These are phyloP conservation scores for Helicocarpus griseus DNA, from an alignment of 2,329 filamentous ascomycete species.

Conservation along the genomic window DNA sequence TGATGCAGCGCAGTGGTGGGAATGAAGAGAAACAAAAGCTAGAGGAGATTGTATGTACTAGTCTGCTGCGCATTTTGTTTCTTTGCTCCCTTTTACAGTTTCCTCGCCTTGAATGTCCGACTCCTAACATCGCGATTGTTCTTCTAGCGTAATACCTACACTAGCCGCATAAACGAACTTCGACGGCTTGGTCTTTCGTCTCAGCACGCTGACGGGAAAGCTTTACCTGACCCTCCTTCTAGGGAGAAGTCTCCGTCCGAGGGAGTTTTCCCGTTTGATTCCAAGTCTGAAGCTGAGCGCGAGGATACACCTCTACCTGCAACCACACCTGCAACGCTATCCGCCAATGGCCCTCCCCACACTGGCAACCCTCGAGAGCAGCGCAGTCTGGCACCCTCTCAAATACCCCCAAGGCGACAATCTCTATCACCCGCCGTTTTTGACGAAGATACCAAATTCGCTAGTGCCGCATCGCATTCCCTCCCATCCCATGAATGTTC, in stretches of 20 bases:
- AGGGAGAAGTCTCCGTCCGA: constrained; percentile 44
- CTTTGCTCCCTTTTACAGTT: not conserved
- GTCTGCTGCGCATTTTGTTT: not conserved
- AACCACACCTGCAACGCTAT: constrained; percentile 44
- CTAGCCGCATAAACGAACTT: constrained; percentile 78
- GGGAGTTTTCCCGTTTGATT: constrained; percentile 11
- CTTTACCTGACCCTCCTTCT: constrained; percentile 60
- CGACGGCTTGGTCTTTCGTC: constrained; percentile 54
- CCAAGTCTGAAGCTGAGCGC: constrained; percentile 20
- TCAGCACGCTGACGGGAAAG: constrained; percentile 53
- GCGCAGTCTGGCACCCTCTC: constrained; percentile 18
- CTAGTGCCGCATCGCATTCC: constrained; percentile 21
- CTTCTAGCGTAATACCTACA: constrained; percentile 72
- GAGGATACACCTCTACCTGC: constrained; percentile 37
- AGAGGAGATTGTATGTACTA: constrained; percentile 69
- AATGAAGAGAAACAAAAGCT: constrained; percentile 77
- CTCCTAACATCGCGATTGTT: not conserved
- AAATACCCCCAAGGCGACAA: constrained; percentile 28
- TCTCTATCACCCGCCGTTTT: constrained; percentile 28
- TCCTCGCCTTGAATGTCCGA: not conserved
- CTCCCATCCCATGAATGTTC: constrained; percentile 38
- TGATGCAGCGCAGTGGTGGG: constrained; percentile 74
- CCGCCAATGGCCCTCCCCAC: constrained; percentile 33
- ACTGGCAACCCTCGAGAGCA: constrained; percentile 17
- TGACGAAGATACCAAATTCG: constrained; percentile 19